Base-by-base conservation (phyloP, 495 filamentous ascomycete species). In the Aspergillus ostianus region DNA sequence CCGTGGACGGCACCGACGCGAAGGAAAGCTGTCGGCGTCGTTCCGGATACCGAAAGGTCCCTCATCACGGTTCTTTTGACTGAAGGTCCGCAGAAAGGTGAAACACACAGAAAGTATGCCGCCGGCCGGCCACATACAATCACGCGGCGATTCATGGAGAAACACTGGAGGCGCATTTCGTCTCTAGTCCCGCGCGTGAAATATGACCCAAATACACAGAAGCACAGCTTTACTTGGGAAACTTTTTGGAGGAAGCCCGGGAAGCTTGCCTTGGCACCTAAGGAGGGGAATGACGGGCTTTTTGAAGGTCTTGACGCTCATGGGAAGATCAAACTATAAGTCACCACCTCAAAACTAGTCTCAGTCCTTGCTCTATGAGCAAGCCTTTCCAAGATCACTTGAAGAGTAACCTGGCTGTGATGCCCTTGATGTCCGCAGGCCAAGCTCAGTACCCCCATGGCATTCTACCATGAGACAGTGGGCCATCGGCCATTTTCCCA, bases 131-230 rank as follows among this genome's bases (percentile, higher is more conserved):
- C 75, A 10, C 80, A 82, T 58, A 32, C 26, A 0, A 69, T 83
- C 30, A 81, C 73, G 7, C 54, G 59, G 26, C 68, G 80, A 13
- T 78, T 76, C 56, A 82, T 84, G 80, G 60, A 54, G 36, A 71
- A 73, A 47, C 54, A 74, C 19, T 84, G 80, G 78, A 62, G 63
- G 52, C 74, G 75, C 17, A 63, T 82, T 29, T 78, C 75, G 30
- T 55, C 59, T 50, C 56, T 77, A 26, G 71, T 77, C 18, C 80
- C 81, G 13, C 64, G 69, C 2, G 68, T 70, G 59, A 51, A 51
- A 6, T 73, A 66, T 61, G 64, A 74, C 57, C 36, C 44, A 0
- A 21, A 12, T 2, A 53, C 56, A 0, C 30, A 61, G 10, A 75
- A 63, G 50, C 59, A 47, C 48, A 32, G 29, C 2, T 73, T 77